Conservation (phyloP, 441 rosid genomes). For the Heliophila coronopifolia region DNA sequence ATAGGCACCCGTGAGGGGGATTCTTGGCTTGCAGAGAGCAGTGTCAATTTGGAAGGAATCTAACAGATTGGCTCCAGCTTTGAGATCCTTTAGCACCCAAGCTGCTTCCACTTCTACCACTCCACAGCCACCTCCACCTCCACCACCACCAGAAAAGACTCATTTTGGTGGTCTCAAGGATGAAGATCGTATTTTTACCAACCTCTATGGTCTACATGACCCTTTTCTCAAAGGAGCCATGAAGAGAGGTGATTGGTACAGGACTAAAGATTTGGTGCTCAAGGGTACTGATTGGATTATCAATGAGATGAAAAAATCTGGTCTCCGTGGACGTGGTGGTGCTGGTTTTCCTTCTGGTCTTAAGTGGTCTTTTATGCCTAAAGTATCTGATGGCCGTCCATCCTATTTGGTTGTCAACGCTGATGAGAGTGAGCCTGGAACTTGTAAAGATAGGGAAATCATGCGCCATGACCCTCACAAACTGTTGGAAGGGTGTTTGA, state of each 20-base stretch:
- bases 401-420: conserved; percentile 94
- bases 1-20: conserved; percentile 76
- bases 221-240: conserved; percentile 94
- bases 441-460: conserved; percentile 97
- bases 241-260: conserved; percentile 93
- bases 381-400: conserved; percentile 97
- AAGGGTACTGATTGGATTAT: conserved; percentile 99
- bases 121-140: conserved; percentile 74
- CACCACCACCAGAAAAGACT: conserved; percentile 96
- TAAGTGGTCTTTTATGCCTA: conserved; percentile 99
- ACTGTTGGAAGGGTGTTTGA: conserved; percentile 90
- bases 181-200: conserved; percentile 91
- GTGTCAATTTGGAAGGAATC: conserved; percentile 38
- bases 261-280: conserved; percentile 93
- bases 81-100: conserved; percentile 69
- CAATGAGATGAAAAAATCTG: conserved; percentile 86
- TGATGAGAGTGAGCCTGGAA: conserved; percentile 99
- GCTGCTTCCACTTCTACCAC: conserved; percentile 60
- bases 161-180: conserved; percentile 95
- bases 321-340: conserved; percentile 98
- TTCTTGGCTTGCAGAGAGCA: conserved; percentile 59
- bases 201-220: conserved; percentile 81
- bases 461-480: conserved; percentile 99
- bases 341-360: conserved; percentile 98
- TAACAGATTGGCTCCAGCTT: conserved; percentile 42